These are phyloP conservation scores for Macrotyloma uniflorum DNA, from an alignment of 306 rosid genomes.

Conservation along the genomic window DNA sequence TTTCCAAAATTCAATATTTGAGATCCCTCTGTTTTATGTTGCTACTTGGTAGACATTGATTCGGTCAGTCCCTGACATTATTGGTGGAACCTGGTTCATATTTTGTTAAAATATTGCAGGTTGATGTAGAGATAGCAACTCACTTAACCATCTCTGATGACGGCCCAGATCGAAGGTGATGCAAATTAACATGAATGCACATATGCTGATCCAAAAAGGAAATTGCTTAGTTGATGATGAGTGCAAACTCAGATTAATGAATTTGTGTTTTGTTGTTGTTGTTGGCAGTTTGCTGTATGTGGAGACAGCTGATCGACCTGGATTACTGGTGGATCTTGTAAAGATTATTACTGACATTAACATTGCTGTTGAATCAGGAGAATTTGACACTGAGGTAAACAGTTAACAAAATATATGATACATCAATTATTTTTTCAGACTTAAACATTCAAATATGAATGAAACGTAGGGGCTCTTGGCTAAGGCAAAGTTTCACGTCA, in stretches of 20 bases:
- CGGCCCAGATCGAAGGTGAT: constrained; percentile 79
- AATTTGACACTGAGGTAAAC: constrained; percentile 93
- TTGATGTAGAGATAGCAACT: constrained; percentile 93
- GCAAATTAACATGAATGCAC: too few relatives aligned
- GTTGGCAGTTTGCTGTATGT: constrained; percentile 78
- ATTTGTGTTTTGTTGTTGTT: background rate
- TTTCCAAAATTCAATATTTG: too few relatives aligned
- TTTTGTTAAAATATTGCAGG: constrained; percentile 50
- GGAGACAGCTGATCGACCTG: constrained; percentile 93
- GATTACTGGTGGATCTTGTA: constrained; percentile 92
- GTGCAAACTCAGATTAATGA: background rate
- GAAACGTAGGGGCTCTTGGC: constrained; percentile 78
- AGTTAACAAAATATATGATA: too few relatives aligned
- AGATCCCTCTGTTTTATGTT: too few relatives aligned
- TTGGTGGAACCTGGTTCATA: background rate
- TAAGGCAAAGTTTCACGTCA: constrained; percentile 95
- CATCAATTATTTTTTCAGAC: too few relatives aligned
- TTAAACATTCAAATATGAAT: too few relatives aligned
- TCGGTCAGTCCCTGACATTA: too few relatives aligned
- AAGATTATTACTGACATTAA: constrained; percentile 79
- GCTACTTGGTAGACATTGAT: too few relatives aligned
- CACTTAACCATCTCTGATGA: constrained; percentile 70
- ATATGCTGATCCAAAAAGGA: constrained; percentile 12
- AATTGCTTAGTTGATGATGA: background rate
- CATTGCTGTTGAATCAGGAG: constrained; percentile 85